Conservation (phyloP, 768 basidiomycete genomes). For the Boletus sp. region DNA sequence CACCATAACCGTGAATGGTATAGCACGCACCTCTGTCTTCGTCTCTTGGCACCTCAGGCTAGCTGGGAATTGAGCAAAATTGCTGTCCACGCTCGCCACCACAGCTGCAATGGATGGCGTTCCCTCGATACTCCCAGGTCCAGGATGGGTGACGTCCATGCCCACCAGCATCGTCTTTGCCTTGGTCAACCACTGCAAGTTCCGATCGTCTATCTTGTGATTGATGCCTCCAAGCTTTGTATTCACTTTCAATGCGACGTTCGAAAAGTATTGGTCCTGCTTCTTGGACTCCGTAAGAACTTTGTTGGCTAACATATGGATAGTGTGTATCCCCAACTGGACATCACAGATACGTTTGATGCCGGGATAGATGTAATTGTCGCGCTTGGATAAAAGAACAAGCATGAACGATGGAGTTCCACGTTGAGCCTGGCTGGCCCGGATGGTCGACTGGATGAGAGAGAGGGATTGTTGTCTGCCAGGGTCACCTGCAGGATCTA, state of each 20-base stretch:
- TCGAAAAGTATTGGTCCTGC: slow-evolving; percentile 80
- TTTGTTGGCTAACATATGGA: slow-evolving; percentile 68
- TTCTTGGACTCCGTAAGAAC: slow-evolving; percentile 50
- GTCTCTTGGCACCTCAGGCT: slow-evolving; percentile 62
- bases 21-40: slow-evolving; percentile 23
- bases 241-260: slow-evolving; percentile 78
- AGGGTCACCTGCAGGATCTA: slow-evolving; percentile 26
- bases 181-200: slow-evolving; percentile 63
- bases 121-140: slow-evolving; percentile 60
- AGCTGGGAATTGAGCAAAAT: slow-evolving; percentile 75
- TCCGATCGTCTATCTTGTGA: slow-evolving; percentile 59
- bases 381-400: slow-evolving; percentile 62
- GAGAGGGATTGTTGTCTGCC: slow-evolving; percentile 37
- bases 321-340: slow-evolving; percentile 67
- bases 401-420: slow-evolving; percentile 61
- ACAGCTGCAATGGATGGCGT: slow-evolving; percentile 83
- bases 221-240: slow-evolving; percentile 82
- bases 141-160: slow-evolving; percentile 81
- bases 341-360: slow-evolving; percentile 78
- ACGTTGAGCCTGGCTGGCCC: slow-evolving; percentile 18
- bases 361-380: slow-evolving; percentile 77
- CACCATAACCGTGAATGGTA: not conserved
- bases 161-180: slow-evolving; percentile 80
- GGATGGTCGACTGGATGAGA: slow-evolving; percentile 40
- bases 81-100: slow-evolving; percentile 68